Evolutionary conservation across 257 asterid genomes (phyloP).

Genomic region (Nemophila menziesii): DNA sequence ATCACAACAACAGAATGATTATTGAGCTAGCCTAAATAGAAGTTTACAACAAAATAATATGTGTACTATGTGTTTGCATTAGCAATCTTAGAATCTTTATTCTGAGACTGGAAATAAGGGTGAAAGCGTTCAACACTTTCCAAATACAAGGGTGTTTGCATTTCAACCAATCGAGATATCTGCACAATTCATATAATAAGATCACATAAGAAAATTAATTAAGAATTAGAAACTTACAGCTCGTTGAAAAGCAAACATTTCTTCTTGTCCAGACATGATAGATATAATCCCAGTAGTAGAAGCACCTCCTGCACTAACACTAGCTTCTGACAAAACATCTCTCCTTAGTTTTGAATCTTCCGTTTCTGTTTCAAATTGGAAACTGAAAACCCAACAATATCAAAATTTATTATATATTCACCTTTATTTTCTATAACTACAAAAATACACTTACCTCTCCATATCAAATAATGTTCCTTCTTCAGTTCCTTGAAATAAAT

Average conservation of each 20-base stretch:
- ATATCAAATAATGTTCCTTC: slow-evolving; percentile 84
- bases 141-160: slow-evolving; percentile 68
- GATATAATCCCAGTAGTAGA: slow-evolving; percentile 60
- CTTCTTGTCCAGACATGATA: slow-evolving; percentile 81
- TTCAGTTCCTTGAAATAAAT: slow-evolving; percentile 92
- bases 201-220: neutral
- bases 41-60: slow-evolving; percentile 7
- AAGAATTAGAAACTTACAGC: slow-evolving; percentile 53
- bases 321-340: slow-evolving; percentile 79
- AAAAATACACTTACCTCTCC: slow-evolving; percentile 50
- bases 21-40: neutral
- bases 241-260: slow-evolving; percentile 85
- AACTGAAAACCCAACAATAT: slow-evolving; percentile 35
- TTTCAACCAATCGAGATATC: slow-evolving; percentile 57
- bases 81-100: slow-evolving; percentile 11
- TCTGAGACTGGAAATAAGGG: slow-evolving; percentile 54
- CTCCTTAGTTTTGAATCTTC: slow-evolving; percentile 71
- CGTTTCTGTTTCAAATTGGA: slow-evolving; percentile 88
- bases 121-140: slow-evolving; percentile 57
- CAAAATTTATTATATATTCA: neutral
- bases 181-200: neutral
- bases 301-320: slow-evolving; percentile 61
- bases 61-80: slow-evolving; percentile 8
- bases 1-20: neutral
- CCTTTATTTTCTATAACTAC: neutral